phyloP scores from a whole-genome alignment of 345 rosid genomes.

The Arabis hirsuta region DNA sequence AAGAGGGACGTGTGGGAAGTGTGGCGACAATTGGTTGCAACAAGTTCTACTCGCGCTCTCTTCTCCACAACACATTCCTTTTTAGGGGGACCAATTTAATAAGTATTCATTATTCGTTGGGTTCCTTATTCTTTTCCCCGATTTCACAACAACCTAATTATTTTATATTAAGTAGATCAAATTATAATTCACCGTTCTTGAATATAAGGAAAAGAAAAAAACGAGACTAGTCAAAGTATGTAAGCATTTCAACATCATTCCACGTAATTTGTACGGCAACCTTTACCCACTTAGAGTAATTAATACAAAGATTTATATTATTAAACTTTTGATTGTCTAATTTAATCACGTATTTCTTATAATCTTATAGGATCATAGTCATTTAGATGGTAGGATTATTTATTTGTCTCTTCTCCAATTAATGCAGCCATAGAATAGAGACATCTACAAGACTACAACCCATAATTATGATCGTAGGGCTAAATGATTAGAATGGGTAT shows the following conservation, averaged over 20 bases:
- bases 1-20: slow-evolving; percentile 52
- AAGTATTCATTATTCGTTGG: slow-evolving; percentile 32
- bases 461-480: slow-evolving; percentile 18
- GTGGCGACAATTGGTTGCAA: slow-evolving; percentile 51
- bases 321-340: neutral
- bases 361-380: neutral
- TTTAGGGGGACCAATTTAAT: slow-evolving; percentile 33
- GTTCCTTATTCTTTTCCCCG: slow-evolving; percentile 33
- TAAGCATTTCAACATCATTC: slow-evolving; percentile 23
- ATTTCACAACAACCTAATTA: slow-evolving; percentile 30
- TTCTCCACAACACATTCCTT: slow-evolving; percentile 50
- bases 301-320: neutral
- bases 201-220: neutral
- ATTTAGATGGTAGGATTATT: slow-evolving; percentile 2
- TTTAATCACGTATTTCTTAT: neutral
- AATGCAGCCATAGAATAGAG: slow-evolving; percentile 10
- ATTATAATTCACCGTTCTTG: slow-evolving; percentile 13
- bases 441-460: slow-evolving; percentile 3
- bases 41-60: slow-evolving; percentile 55
- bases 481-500: neutral
- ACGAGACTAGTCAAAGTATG: slow-evolving; percentile 33
- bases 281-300: neutral
- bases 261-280: slow-evolving; percentile 18
- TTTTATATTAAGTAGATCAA: neutral
- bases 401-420: neutral